These are phyloP conservation scores for Fonticula alba DNA, from an alignment of 78 protist species.

Conservation along the genomic window DNA sequence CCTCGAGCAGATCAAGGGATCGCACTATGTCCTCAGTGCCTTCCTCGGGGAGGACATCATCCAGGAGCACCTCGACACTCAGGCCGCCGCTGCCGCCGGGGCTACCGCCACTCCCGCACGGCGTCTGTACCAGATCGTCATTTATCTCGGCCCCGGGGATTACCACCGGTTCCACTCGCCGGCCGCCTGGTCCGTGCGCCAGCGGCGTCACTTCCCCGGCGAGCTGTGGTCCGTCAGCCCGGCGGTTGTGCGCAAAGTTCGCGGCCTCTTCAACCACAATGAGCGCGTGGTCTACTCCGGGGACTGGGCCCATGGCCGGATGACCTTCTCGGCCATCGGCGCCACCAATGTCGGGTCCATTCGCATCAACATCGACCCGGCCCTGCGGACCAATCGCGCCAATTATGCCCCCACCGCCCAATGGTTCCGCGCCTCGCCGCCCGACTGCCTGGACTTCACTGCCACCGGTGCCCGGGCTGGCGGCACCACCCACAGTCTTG, in stretches of 20 bases:
- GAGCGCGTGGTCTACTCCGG: conserved; percentile 48
- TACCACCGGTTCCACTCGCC: conserved; percentile 61
- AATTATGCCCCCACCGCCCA: no score
- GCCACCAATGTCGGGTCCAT: conserved; percentile 67
- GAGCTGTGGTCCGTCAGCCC: no score
- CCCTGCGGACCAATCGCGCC: background rate
- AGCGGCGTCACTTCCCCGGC: conserved; percentile 20
- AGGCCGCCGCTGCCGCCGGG: no score
- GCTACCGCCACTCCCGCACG: no score
- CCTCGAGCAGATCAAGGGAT: no score
- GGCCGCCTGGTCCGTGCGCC: conserved; percentile 22
- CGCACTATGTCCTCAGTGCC: no score
- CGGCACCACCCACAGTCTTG: no score
- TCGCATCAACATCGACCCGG: conserved; percentile 26
- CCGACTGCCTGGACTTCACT: background rate
- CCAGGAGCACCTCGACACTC: no score
- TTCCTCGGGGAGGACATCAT: no score
- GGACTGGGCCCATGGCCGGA: conserved; percentile 39
- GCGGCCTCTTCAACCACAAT: conserved; percentile 37
- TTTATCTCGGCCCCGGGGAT: conserved; percentile 61
- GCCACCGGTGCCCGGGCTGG: no score
- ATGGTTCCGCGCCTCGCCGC: background rate
- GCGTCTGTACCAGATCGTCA: conserved; percentile 37
- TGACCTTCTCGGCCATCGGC: conserved; percentile 36
- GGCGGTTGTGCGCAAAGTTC: conserved; percentile 11